Base-by-base conservation (phyloP, 2,329 filamentous ascomycete genomes). In the Triangularia setosa region DNA sequence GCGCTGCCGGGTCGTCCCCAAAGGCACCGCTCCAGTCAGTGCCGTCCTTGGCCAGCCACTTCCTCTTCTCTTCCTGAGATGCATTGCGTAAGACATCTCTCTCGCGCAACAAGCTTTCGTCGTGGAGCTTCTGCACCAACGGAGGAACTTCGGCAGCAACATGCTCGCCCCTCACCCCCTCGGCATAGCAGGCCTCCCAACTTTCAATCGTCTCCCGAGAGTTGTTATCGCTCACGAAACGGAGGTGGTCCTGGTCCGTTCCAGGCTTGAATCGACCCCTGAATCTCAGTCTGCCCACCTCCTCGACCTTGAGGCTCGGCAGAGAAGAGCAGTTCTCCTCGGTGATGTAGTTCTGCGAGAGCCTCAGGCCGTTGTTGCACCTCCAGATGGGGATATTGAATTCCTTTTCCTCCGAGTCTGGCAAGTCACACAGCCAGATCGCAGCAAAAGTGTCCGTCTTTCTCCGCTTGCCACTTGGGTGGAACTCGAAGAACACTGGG, bases 311-410 rank as follows among this genome's bases (percentile, higher is more conserved):
- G 1, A 97, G 82, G 54, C 93, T 91, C 0, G 91, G 90, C 12
- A 92, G 83, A 1, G 84, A 78, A 9, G 81, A 77, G 74, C 85
- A 88, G 73, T 95, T 96, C 18, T 88, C 82, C 65, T 93, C 87
- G 0, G 92, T 96, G 72, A 97, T 90, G 76, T 94, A 97, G 74
- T 97, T 98, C 73, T 98, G 94, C 0, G 90, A 91, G 11, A 98
- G 81, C 4, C 94, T 87, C 66, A 85, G 80, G 0, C 88, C 83
- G 64, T 91, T 90, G 70, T 90, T 83, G 24, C 93, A 96, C 59
- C 84, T 88, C 90, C 93, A 98, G 64, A 99, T 90, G 0, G 94
- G 95, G n/a, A 98, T 83, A 68, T 95, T 90, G 71, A 97, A 89
- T 14, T 90, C 84, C 1, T 83, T 83, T 60, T 90, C 87, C 67